Evolutionary conservation across 345 rosid species (phyloP).

Genomic region (Angophora floribunda): DNA sequence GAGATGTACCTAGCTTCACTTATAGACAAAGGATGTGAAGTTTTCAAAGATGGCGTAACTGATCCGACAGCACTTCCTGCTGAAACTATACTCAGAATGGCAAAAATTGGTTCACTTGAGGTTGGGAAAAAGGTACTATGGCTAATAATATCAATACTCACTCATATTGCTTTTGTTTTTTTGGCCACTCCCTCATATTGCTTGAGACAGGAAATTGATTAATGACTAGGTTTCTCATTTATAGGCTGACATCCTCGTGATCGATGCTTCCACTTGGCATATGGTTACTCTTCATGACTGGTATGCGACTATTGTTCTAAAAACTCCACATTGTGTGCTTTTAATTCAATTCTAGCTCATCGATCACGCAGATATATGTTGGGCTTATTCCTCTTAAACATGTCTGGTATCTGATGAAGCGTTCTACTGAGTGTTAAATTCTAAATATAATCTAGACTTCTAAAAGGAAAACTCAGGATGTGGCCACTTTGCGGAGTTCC

Average conservation of each 20-base stretch:
- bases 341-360: background rate
- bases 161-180: background rate
- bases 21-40: constrained; percentile 56
- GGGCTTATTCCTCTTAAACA: background rate
- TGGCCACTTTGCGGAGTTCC: background rate
- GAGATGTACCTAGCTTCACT: constrained; percentile 69
- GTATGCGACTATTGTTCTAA: constrained; percentile 7
- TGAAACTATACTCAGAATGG: constrained; percentile 52
- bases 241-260: constrained; percentile 59
- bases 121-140: constrained; percentile 43
- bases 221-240: background rate
- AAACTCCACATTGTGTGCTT: background rate
- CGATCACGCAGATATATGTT: background rate
- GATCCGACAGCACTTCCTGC: constrained; percentile 67
- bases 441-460: background rate
- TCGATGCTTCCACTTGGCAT: constrained; percentile 43
- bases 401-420: background rate
- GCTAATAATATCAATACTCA: background rate
- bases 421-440: background rate
- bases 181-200: background rate
- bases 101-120: constrained; percentile 63
- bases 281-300: constrained; percentile 63
- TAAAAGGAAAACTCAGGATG: background rate
- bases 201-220: background rate
- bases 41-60: constrained; percentile 24